These are phyloP conservation scores for Salix exigua DNA, from an alignment of 345 rosid species.

Conservation along the genomic window DNA sequence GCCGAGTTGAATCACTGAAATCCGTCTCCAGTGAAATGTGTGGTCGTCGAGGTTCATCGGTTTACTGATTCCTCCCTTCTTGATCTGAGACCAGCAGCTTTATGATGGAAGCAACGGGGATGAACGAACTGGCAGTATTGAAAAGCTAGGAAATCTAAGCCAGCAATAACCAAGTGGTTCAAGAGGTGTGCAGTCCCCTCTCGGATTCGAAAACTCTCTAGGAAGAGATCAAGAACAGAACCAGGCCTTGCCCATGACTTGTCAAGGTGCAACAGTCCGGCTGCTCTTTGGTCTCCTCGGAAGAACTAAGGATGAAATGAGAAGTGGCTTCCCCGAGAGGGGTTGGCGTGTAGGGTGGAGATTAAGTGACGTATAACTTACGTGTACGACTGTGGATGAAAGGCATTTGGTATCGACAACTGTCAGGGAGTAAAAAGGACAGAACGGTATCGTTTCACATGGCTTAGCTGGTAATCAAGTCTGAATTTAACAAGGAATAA, in stretches of 20 bases:
- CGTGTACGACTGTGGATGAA: no score
- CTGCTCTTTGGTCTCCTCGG: no score
- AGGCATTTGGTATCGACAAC: no score
- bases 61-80: not conserved
- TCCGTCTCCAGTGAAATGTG: constrained; percentile 15
- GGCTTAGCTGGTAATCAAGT: no score
- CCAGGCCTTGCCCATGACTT: constrained; percentile 40
- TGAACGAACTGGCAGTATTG: constrained; percentile 34
- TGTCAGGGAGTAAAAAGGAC: no score
- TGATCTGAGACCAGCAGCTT: not conserved
- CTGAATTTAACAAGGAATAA: no score
- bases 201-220: constrained; percentile 46
- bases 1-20: constrained; percentile 35
- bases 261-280: no score
- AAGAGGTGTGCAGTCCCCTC: constrained; percentile 31
- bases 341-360: no score
- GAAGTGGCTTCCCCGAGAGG: no score
- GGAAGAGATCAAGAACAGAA: constrained; percentile 48
- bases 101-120: constrained; percentile 36
- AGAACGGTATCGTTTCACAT: no score
- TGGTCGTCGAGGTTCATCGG: constrained; percentile 10
- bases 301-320: no score
- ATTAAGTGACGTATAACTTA: no score
- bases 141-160: constrained; percentile 37
- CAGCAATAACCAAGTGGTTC: constrained; percentile 47